Percentiles rank a stretch among this genome's conserved stretches.
Conservation (phyloP, 192 early-diverging fungal genomes). For the Jimgerdemannia flammicorona region DNA sequence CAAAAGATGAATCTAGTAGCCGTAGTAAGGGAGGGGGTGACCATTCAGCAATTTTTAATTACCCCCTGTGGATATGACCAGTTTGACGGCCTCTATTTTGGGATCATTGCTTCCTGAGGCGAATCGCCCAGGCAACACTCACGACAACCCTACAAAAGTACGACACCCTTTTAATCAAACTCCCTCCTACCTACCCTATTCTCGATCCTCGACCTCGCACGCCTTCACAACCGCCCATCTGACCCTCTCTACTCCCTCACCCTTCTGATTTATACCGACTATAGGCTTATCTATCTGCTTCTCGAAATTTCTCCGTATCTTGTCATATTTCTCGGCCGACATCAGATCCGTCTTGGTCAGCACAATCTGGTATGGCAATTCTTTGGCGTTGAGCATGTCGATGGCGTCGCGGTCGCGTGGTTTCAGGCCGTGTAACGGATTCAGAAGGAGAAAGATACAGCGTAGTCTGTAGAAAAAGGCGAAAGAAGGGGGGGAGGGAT, state of each 20-base stretch:
- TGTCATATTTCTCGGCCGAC: slow-evolving; percentile 4
- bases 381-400: slow-evolving; percentile 34
- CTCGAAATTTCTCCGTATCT: not conserved
- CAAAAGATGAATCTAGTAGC: too few species aligned
- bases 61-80: too few species aligned
- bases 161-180: too few species aligned
- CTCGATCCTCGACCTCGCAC: not conserved
- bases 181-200: too few species aligned
- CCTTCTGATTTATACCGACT: not conserved
- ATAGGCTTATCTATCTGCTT: not conserved
- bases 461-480: slow-evolving; percentile 22
- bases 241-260: not conserved
- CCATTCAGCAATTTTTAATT: too few species aligned
- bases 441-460: slow-evolving; percentile 41
- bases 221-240: not conserved
- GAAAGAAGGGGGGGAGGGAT: not conserved
- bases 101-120: too few species aligned
- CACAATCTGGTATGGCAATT: slow-evolving; percentile 47
- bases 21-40: too few species aligned
- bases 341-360: slow-evolving; percentile 42
- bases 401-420: slow-evolving; percentile 39
- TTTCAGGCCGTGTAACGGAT: slow-evolving; percentile 44
- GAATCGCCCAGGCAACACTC: too few species aligned
- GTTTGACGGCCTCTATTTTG: too few species aligned
- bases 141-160: too few species aligned